Base-by-base conservation (phyloP, 805 yeast genomes). In the Pichia ethanolica region DNA sequence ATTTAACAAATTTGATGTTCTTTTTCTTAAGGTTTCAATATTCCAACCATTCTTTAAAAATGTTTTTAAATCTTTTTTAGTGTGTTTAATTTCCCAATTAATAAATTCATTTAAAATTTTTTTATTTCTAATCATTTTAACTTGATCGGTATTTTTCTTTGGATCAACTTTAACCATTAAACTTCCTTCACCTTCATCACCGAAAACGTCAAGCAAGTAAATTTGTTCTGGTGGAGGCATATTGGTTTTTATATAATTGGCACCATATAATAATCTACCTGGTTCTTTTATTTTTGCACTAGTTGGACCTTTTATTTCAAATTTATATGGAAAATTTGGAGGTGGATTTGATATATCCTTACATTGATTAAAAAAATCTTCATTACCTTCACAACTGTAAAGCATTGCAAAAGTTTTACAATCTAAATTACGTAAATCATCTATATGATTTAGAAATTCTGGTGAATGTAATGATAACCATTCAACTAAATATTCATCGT, bases 221-320 rank as follows among this genome's bases (percentile, higher is more conserved):
- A 62, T 47, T 42, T 70, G 55, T 4, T 62, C 51, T 1, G 77
- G 72, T 1, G 59, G 53, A 0, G 70, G 64, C 30, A 67, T 63
- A 2, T 55, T 20, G 45, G 62, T 57, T 26, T 61, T 53, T 14
- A 73, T 50, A 52, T 68, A 71, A 20, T 61, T 58, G 0, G 67
- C 66, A 0, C 74, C 74, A 47, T 66, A 50, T 3, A 65, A 51
- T 5, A 58, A 48, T 35, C 74, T 57, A 1, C 69, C 68, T 11
- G 61, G 65, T 33, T 55, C 63, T 5, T 67, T 56, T 25, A 68
- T 48, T 30, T 56, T 55, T 3, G 50, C 39, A 33, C 60, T 63
- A 10, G 55, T 47, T 1, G 66, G 61, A 3, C 59, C 60, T 0
- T 44, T 48, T 3, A 69, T 55, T 30, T 54, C 55, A 46, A 69